A percentile compares a stretch with the other conserved stretches of the same genome.
Evolutionary conservation across 495 filamentous ascomycete species (phyloP).

Genomic region (Hypoxylon perforatum): DNA sequence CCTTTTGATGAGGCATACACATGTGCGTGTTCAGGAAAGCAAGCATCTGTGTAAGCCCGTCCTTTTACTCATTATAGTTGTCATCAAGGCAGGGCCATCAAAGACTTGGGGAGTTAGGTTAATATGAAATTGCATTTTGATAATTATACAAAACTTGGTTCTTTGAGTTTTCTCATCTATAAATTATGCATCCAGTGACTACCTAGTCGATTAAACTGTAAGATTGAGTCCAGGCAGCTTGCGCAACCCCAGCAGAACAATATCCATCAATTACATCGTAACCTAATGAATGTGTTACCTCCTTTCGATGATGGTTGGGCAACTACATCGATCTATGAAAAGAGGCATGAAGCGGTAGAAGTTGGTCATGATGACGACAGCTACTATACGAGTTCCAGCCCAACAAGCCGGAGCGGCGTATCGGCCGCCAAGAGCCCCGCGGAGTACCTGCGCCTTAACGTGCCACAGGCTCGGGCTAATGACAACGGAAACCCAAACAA

Average conservation of each 20-base stretch:
- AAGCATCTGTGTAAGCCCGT: conserved; percentile 13
- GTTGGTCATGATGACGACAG: conserved; percentile 29
- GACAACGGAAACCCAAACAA: conserved; percentile 26
- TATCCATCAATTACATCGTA: conserved; percentile 1
- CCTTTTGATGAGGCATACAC: conserved; percentile 5
- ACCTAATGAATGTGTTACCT: neutral
- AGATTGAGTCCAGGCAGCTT: too few species aligned
- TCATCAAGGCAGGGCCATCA: conserved; percentile 14
- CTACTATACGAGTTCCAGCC: neutral
- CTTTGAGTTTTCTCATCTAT: too few species aligned
- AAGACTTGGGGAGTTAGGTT: conserved; percentile 21
- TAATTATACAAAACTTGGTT: neutral
- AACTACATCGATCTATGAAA: neutral
- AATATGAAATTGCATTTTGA: conserved; percentile 36
- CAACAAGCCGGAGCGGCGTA: conserved; percentile 2
- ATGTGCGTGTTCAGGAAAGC: conserved; percentile 10
- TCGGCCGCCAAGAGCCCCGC: conserved; percentile 36
- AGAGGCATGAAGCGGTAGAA: too few species aligned
- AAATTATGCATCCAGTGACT: too few species aligned
- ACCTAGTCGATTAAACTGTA: too few species aligned
- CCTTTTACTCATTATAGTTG: conserved; percentile 25
- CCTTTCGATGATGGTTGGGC: neutral
- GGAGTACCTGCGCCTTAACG: neutral
- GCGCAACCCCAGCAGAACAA: too few species aligned
- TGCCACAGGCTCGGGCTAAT: conserved; percentile 13